Evolutionary conservation across 2,329 filamentous ascomycete genomes (phyloP).

Genomic region (Colletotrichum agaves): DNA sequence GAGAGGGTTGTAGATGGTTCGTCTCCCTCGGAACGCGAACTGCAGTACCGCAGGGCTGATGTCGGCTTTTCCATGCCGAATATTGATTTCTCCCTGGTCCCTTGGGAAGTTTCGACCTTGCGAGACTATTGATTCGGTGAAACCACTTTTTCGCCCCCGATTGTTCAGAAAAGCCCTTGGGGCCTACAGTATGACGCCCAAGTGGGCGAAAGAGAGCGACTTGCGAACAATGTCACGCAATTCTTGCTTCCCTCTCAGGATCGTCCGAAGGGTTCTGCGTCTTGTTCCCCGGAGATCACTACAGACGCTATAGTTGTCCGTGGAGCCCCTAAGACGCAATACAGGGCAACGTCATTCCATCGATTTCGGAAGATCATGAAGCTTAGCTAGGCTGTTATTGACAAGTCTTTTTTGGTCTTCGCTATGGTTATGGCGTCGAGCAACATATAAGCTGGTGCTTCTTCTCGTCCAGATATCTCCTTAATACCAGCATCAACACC

Average conservation of each 20-base stretch:
- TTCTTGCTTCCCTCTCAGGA: constrained; percentile 7
- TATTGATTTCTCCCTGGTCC: constrained; percentile 27
- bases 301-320: neutral
- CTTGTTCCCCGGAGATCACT: neutral
- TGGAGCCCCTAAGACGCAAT: constrained; percentile 29
- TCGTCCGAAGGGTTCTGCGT: neutral
- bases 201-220: neutral
- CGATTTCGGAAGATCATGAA: neutral
- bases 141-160: constrained; percentile 3
- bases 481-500: neutral
- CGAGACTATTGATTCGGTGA: constrained; percentile 25
- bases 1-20: neutral
- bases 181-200: neutral
- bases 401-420: neutral
- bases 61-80: neutral
- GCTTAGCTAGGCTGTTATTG: neutral
- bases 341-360: constrained; percentile 33
- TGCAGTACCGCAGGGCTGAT: constrained; percentile 6
- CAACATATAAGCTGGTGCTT: constrained; percentile 12
- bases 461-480: neutral
- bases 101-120: constrained; percentile 6
- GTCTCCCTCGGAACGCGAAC: constrained; percentile 21
- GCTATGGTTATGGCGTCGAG: neutral
- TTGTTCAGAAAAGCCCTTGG: too few relatives aligned
- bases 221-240: constrained; percentile 3